A percentile compares a stretch with the other conserved stretches of the same genome.
Conservation (phyloP, 805 yeast species). For the Wickerhamomyces chaumierensis region DNA sequence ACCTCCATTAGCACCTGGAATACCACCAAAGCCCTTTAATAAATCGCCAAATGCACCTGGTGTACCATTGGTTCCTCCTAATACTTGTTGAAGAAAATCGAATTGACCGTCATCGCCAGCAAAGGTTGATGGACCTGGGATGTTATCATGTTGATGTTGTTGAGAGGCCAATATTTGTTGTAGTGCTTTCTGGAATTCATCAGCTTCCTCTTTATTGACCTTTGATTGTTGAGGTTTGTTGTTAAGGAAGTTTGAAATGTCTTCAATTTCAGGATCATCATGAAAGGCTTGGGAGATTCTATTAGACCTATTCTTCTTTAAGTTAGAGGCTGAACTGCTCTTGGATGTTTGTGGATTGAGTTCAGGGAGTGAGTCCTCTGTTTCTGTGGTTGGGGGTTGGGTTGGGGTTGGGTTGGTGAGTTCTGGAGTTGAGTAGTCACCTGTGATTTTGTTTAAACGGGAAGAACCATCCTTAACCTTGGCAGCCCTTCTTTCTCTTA, state of each 20-base stretch:
- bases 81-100: constrained; percentile 6
- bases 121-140: background rate
- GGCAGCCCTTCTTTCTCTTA: constrained; percentile 19
- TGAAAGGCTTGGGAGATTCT: constrained; percentile 13
- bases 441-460: constrained; percentile 16
- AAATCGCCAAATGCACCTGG: background rate
- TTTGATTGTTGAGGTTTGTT: constrained; percentile 1
- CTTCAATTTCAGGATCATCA: constrained; percentile 10
- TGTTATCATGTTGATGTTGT: constrained; percentile 6
- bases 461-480: constrained; percentile 13
- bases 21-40: background rate
- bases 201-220: constrained; percentile 1
- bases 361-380: background rate
- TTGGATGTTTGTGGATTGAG: constrained; percentile 1
- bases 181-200: constrained; percentile 14
- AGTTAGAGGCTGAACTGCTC: background rate
- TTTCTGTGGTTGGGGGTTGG: background rate
- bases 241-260: constrained; percentile 3
- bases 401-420: constrained; percentile 1
- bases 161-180: constrained; percentile 10
- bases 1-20: background rate
- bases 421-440: constrained; percentile 7
- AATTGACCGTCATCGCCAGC: constrained; percentile 1
- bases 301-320: constrained; percentile 2
- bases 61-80: constrained; percentile 3